Conservation (phyloP, 2,329 filamentous ascomycete genomes). For the Aureobasidium namibiae region DNA sequence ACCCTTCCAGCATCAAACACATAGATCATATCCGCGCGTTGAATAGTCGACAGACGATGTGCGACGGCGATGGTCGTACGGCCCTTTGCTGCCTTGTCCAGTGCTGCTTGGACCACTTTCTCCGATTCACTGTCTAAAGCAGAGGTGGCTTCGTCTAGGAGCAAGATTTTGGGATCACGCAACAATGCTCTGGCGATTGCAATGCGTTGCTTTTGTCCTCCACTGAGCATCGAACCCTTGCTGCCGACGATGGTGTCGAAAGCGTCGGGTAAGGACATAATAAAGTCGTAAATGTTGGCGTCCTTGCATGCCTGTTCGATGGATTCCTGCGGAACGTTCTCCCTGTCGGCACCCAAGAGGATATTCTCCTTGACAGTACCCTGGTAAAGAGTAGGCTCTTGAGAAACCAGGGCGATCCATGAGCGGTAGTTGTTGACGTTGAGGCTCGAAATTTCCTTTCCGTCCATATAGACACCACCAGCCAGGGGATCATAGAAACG, state of each 20-base stretch:
- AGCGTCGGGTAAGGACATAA: slow-evolving; percentile 75
- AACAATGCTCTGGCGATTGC: slow-evolving; percentile 87
- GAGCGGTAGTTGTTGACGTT: slow-evolving; percentile 82
- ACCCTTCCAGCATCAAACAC: slow-evolving; percentile 89
- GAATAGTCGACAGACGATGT: slow-evolving; percentile 84
- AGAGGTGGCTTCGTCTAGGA: slow-evolving; percentile 68
- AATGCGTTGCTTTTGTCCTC: slow-evolving; percentile 90
- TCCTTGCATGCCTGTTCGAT: slow-evolving; percentile 76
- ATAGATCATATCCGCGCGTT: slow-evolving; percentile 89
- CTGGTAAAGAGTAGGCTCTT: slow-evolving; percentile 92
- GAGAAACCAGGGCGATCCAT: slow-evolving; percentile 78
- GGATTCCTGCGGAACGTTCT: slow-evolving; percentile 61
- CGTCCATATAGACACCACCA: slow-evolving; percentile 75
- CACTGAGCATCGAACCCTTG: slow-evolving; percentile 77
- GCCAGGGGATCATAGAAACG: slow-evolving; percentile 87
- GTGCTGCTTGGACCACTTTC: slow-evolving; percentile 70
- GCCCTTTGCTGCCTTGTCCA: slow-evolving; percentile 74
- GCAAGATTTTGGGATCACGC: slow-evolving; percentile 79
- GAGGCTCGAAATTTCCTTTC: slow-evolving; percentile 67
- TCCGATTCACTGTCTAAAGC: slow-evolving; percentile 67
- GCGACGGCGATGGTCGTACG: slow-evolving; percentile 77
- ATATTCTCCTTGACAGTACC: slow-evolving; percentile 89
- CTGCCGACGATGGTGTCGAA: slow-evolving; percentile 70
- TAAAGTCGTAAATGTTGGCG: slow-evolving; percentile 89
- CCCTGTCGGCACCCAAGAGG: slow-evolving; percentile 60